Percentiles rank a stretch among this genome's conserved stretches.
phyloP scores from a whole-genome alignment of 1,284 basidiomycete genomes.

The Singerocomus inundabilis region DNA sequence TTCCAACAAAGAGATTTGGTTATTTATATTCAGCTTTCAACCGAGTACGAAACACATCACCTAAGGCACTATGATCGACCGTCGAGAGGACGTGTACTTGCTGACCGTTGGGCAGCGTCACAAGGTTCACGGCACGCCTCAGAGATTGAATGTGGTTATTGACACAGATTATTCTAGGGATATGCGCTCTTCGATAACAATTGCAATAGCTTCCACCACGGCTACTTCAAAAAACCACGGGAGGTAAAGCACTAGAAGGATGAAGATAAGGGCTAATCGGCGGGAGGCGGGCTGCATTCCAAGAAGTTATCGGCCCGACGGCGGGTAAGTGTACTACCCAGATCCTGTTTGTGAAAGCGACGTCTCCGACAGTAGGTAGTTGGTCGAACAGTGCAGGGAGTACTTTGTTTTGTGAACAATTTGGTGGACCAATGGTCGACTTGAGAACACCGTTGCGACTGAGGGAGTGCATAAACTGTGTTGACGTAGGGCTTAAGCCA shows the following conservation, averaged over 20 bases:
- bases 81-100: constrained; percentile 42
- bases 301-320: background rate
- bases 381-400: constrained; percentile 67
- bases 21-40: constrained; percentile 66
- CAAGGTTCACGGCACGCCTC: constrained; percentile 56
- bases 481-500: constrained; percentile 39
- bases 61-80: background rate
- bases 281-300: too few relatives aligned
- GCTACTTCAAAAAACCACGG: constrained; percentile 62
- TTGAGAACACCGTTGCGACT: background rate
- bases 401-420: constrained; percentile 42
- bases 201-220: constrained; percentile 67
- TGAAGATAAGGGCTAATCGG: background rate
- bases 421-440: background rate
- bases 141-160: constrained; percentile 55
- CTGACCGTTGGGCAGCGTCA: constrained; percentile 67
- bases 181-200: constrained; percentile 77
- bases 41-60: background rate
- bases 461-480: constrained; percentile 28
- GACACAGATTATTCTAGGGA: constrained; percentile 71
- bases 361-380: constrained; percentile 60
- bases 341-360: constrained; percentile 73
- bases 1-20: constrained; percentile 54
- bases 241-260: constrained; percentile 51
- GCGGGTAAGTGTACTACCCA: constrained; percentile 45